These are phyloP conservation scores for Meyerozyma athensensis DNA, from an alignment of 1,139 yeast genomes.

Conservation along the genomic window DNA sequence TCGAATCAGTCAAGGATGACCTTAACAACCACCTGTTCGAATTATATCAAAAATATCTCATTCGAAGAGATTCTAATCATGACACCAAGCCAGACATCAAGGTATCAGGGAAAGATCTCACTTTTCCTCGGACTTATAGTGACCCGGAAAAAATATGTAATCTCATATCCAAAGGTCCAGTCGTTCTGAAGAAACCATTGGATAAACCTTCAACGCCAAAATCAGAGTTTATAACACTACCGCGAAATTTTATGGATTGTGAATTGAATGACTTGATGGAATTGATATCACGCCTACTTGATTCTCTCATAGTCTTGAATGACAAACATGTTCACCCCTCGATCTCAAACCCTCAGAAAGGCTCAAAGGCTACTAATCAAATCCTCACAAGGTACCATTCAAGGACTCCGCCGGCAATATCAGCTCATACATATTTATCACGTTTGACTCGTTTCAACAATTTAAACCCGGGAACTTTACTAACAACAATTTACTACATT, in stretches of 20 bases:
- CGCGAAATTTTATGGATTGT: constrained; percentile 61
- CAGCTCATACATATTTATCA: constrained; percentile 69
- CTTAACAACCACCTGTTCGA: constrained; percentile 23
- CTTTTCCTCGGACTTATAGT: neutral
- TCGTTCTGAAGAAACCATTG: constrained; percentile 6
- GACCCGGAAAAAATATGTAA: constrained; percentile 1
- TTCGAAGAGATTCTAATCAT: constrained; percentile 3
- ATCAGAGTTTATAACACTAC: constrained; percentile 26
- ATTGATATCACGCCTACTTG: constrained; percentile 75
- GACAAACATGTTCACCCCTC: constrained; percentile 47
- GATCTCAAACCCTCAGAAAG: constrained; percentile 23
- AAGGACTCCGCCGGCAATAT: constrained; percentile 83
- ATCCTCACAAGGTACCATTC: constrained; percentile 87
- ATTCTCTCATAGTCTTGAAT: constrained; percentile 63
- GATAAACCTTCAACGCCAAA: neutral
- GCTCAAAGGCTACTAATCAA: constrained; percentile 31
- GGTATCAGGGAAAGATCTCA: neutral
- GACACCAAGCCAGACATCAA: neutral
- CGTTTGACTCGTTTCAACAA: constrained; percentile 82
- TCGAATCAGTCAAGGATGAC: constrained; percentile 19
- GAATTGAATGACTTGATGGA: constrained; percentile 64
- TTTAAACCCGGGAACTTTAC: constrained; percentile 73
- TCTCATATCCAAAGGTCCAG: constrained; percentile 4
- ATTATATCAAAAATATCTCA: constrained; percentile 24
- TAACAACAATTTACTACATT: constrained; percentile 81